Evolutionary conservation across 2,329 filamentous ascomycete genomes (phyloP).

Genomic region (Helicocarpus griseus): DNA sequence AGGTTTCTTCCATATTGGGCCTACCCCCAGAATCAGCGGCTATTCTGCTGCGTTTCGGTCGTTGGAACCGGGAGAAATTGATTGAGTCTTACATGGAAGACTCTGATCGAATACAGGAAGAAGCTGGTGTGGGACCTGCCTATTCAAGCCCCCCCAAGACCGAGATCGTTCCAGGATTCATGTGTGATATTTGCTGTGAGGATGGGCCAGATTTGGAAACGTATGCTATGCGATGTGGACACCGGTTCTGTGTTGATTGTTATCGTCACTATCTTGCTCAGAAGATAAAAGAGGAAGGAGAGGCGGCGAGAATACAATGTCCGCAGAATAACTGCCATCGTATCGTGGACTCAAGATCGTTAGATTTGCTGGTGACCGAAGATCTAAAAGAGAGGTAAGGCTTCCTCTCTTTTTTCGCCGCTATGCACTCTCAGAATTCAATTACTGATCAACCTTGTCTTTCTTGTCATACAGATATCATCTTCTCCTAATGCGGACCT

Average conservation of each 20-base stretch:
- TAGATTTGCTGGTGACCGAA: constrained; percentile 61
- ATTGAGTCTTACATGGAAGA: constrained; percentile 96
- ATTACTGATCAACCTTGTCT: neutral
- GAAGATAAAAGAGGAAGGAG: constrained; percentile 92
- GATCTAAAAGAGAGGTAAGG: constrained; percentile 47
- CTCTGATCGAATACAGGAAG: constrained; percentile 67
- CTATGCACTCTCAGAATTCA: neutral
- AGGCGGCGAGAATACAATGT: constrained; percentile 90
- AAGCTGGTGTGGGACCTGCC: constrained; percentile 66
- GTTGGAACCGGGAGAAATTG: constrained; percentile 93
- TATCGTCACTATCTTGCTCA: constrained; percentile 84
- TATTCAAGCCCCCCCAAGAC: constrained; percentile 56
- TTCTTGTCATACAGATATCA: constrained; percentile 52
- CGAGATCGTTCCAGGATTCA: constrained; percentile 63
- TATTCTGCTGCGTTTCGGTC: constrained; percentile 76
- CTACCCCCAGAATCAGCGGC: constrained; percentile 82
- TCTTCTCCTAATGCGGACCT: constrained; percentile 80
- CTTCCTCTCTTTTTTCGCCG: constrained; percentile 7
- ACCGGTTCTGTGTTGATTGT: constrained; percentile 87
- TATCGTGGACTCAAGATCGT: constrained; percentile 81
- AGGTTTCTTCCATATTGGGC: constrained; percentile 85
- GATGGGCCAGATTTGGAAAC: constrained; percentile 67
- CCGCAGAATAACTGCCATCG: constrained; percentile 78
- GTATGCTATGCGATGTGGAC: constrained; percentile 90
- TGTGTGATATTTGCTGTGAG: constrained; percentile 94